These are phyloP conservation scores for Cynara cardunculus DNA, from an alignment of 129 eudicot genomes.

Conservation along the genomic window DNA sequence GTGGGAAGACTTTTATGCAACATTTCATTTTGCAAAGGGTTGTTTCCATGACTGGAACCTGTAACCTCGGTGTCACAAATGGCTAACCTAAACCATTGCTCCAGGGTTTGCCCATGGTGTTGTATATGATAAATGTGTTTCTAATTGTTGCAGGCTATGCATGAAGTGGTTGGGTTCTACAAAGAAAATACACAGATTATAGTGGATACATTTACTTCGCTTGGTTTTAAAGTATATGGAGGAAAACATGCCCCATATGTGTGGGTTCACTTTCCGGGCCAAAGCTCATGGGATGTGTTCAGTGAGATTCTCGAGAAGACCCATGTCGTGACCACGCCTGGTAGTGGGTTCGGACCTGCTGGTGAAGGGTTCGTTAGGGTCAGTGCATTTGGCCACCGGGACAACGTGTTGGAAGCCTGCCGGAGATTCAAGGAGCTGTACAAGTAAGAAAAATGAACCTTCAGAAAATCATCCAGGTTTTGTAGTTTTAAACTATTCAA, in stretches of 20 bases:
- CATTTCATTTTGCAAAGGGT: too few relatives aligned
- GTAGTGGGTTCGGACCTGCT: slow-evolving; percentile 97
- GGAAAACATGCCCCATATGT: slow-evolving; percentile 94
- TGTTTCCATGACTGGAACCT: too few relatives aligned
- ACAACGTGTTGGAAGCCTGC: slow-evolving; percentile 89
- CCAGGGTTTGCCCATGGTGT: background rate
- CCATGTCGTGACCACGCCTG: slow-evolving; percentile 93
- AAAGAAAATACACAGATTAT: slow-evolving; percentile 80
- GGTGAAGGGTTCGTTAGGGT: slow-evolving; percentile 97
- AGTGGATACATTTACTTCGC: slow-evolving; percentile 87
- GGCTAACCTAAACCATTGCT: background rate
- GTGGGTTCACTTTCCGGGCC: slow-evolving; percentile 96
- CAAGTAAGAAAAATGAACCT: slow-evolving; percentile 45
- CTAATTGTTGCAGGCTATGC: slow-evolving; percentile 72
- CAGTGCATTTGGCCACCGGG: slow-evolving; percentile 86
- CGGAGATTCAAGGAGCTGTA: slow-evolving; percentile 85
- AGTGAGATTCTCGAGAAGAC: slow-evolving; percentile 94
- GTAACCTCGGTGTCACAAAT: background rate
- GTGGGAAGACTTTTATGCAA: too few relatives aligned
- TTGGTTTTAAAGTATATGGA: slow-evolving; percentile 87
- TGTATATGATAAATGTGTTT: background rate
- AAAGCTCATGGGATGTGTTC: slow-evolving; percentile 96
- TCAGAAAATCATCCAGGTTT: background rate
- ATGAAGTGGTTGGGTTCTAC: slow-evolving; percentile 82
- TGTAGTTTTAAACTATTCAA: slow-evolving; percentile 16